phyloP scores from a whole-genome alignment of 305 asterid genomes.

The Fraxinus latifolia region DNA sequence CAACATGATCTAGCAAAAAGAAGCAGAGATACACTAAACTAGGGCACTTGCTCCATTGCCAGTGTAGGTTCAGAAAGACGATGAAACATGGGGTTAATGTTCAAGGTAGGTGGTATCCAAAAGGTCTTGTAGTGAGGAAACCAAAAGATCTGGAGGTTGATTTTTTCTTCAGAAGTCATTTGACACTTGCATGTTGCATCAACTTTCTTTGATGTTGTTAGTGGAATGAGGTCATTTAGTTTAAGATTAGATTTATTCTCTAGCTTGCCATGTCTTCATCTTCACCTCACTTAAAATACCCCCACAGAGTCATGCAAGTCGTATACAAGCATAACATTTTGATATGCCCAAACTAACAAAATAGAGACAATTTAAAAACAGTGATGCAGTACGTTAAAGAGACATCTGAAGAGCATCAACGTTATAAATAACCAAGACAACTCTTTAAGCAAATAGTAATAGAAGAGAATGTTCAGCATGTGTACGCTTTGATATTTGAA shows the following conservation, averaged over 20 bases:
- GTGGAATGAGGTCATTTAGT: neutral
- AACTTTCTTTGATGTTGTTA: neutral
- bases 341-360: slow-evolving; percentile 3
- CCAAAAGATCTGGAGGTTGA: neutral
- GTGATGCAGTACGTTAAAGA: neutral
- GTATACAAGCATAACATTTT: neutral
- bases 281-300: neutral
- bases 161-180: neutral
- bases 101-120: neutral
- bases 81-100: neutral
- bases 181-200: neutral
- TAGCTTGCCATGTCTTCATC: neutral
- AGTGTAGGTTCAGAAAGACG: neutral
- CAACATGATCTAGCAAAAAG: neutral
- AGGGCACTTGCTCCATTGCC: neutral
- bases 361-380: neutral
- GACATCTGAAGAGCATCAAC: slow-evolving; percentile 6
- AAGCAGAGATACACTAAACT: neutral
- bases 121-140: neutral
- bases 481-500: slow-evolving; percentile 7
- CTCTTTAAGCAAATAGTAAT: neutral
- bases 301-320: neutral
- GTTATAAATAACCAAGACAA: neutral
- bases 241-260: neutral
- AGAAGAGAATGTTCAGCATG: slow-evolving; percentile 4